phyloP scores from a whole-genome alignment of 129 eudicot species.

The Escallonia herrerae region DNA sequence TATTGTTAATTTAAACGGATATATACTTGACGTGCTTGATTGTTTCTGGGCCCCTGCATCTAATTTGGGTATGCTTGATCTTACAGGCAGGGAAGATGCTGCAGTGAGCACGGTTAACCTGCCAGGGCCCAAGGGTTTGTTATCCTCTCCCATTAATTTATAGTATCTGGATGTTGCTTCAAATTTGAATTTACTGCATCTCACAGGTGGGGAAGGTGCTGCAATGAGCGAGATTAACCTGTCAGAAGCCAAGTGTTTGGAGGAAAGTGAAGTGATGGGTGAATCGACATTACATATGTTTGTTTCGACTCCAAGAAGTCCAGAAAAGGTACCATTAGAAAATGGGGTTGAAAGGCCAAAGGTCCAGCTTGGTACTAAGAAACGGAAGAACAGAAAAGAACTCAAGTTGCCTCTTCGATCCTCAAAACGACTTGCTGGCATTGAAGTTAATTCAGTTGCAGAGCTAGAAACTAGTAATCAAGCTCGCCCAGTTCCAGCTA shows the following conservation, averaged over 20 bases:
- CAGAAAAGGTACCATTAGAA: slow-evolving; percentile 23
- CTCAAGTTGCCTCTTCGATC: slow-evolving; percentile 33
- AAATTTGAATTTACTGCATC: slow-evolving; percentile 2
- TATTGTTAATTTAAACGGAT: too few species aligned
- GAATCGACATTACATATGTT: slow-evolving; percentile 1
- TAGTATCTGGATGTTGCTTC: background rate
- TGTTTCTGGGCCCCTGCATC: too few species aligned
- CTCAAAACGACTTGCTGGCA: slow-evolving; percentile 52
- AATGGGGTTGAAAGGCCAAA: slow-evolving; percentile 14
- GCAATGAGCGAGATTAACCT: slow-evolving; percentile 7
- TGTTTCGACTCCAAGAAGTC: slow-evolving; percentile 24
- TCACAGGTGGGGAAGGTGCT: slow-evolving; percentile 13
- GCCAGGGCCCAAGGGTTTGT: slow-evolving; percentile 15
- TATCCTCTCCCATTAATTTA: too few species aligned
- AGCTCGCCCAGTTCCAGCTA: slow-evolving; percentile 20
- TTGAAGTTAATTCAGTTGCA: slow-evolving; percentile 17
- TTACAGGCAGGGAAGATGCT: slow-evolving; percentile 12
- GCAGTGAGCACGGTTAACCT: slow-evolving; percentile 8
- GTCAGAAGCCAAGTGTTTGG: slow-evolving; percentile 17
- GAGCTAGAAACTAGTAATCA: slow-evolving; percentile 18
- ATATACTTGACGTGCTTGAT: too few species aligned
- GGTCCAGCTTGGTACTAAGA: slow-evolving; percentile 10
- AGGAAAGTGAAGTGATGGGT: slow-evolving; percentile 19
- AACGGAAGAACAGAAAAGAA: slow-evolving; percentile 13
- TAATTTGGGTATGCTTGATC: slow-evolving; percentile 3